phyloP scores from a whole-genome alignment of 164 flowering plant genomes.

The Magnolia sinica region DNA sequence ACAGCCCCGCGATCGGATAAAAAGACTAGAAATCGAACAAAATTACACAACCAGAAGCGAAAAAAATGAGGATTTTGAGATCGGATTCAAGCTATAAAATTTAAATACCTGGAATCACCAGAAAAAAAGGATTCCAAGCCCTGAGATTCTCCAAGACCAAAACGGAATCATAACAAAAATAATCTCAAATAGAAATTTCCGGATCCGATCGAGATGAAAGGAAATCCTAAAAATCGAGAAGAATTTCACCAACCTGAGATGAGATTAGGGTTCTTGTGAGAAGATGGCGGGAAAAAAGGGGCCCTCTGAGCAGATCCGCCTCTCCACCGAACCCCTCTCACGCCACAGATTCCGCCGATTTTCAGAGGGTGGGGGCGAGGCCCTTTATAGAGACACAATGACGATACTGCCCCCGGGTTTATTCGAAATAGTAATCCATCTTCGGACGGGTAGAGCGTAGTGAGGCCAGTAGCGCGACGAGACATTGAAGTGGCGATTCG shows the following conservation, averaged over 20 bases:
- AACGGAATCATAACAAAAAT: neutral
- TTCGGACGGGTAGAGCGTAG: too few relatives aligned
- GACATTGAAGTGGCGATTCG: too few relatives aligned
- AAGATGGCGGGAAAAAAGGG: neutral
- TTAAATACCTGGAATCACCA: neutral
- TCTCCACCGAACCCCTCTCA: neutral
- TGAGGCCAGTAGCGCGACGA: too few relatives aligned
- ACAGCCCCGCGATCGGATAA: neutral
- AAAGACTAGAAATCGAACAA: neutral
- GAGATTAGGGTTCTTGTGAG: neutral
- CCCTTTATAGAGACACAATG: neutral
- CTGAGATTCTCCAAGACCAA: neutral
- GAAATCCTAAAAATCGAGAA: neutral
- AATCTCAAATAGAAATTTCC: neutral
- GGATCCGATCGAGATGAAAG: neutral
- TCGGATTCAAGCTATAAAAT: neutral
- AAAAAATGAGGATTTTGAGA: neutral
- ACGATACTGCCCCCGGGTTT: neutral
- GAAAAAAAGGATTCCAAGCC: neutral
- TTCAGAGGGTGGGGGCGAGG: neutral
- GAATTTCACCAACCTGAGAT: neutral
- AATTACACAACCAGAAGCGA: neutral
- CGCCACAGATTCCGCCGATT: neutral
- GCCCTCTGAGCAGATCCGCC: neutral
- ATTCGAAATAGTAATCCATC: too few relatives aligned